A percentile compares a stretch with the other conserved stretches of the same genome.
Conservation (phyloP, 164 flowering plant genomes). For the Paratinospora sagittata region DNA sequence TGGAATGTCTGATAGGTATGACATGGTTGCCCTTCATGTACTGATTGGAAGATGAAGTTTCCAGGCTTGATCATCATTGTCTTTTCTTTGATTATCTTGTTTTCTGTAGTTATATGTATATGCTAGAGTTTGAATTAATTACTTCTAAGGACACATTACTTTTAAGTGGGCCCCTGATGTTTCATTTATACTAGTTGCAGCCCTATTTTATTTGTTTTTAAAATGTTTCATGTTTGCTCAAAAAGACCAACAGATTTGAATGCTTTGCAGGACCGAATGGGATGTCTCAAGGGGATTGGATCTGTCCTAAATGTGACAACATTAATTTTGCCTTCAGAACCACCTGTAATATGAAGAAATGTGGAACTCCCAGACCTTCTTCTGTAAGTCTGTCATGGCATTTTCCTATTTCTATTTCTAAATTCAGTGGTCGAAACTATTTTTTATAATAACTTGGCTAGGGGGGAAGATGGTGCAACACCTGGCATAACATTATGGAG, state of each 20-base stretch:
- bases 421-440: neutral
- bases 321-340: constrained; percentile 44
- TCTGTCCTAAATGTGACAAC: constrained; percentile 46
- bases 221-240: neutral
- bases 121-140: neutral
- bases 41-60: neutral
- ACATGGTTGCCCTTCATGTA: no score
- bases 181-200: neutral
- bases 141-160: neutral
- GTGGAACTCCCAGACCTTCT: constrained; percentile 38
- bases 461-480: no score
- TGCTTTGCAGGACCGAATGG: constrained; percentile 39
- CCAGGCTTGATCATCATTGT: neutral
- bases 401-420: neutral
- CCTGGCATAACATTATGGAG: no score
- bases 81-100: neutral
- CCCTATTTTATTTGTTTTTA: no score
- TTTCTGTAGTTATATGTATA: neutral
- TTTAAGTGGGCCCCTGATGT: neutral
- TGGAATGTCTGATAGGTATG: no score
- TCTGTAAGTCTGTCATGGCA: constrained; percentile 21
- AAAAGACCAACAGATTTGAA: neutral
- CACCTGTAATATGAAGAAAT: constrained; percentile 39
- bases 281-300: constrained; percentile 42
- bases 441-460: neutral